Evolutionary conservation across 352 stramenopile species (phyloP).

Genomic region (Phytophthora pistaciae): DNA sequence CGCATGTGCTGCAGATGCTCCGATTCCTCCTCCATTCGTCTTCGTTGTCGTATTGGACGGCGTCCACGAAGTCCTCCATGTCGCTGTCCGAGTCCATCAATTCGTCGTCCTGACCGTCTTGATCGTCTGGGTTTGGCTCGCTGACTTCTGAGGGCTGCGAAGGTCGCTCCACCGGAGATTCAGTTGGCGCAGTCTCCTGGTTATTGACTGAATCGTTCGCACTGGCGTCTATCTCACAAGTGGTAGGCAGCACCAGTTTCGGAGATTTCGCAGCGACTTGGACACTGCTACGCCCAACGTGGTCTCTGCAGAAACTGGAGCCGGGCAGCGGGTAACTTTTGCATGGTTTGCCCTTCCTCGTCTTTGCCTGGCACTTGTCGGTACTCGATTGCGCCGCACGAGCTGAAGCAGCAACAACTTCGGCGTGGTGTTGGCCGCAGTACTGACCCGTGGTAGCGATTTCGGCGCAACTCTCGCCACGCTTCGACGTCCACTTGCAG

Average conservation of each 20-base stretch:
- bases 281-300: conserved; percentile 22
- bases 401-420: neutral
- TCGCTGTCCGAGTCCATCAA: conserved; percentile 43
- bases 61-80: conserved; percentile 53
- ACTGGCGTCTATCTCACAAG: neutral
- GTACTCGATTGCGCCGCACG: neutral
- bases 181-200: neutral
- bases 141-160: neutral
- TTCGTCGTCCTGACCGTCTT: conserved; percentile 18
- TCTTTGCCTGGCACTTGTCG: conserved; percentile 43
- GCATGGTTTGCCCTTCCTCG: conserved; percentile 59
- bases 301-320: conserved; percentile 48
- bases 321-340: conserved; percentile 35
- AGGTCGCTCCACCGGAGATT: neutral
- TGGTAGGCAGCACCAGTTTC: conserved; percentile 1
- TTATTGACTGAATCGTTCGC: neutral
- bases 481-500: conserved; percentile 41
- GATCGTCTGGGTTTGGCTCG: neutral
- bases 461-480: conserved; percentile 38
- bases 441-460: conserved; percentile 42
- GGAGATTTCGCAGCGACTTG: neutral
- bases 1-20: conserved; percentile 87
- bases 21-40: conserved; percentile 77
- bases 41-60: conserved; percentile 46
- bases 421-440: conserved; percentile 40